These are phyloP conservation scores for Pythium pyrilobum DNA, from an alignment of 352 stramenopile genomes.

Conservation along the genomic window DNA sequence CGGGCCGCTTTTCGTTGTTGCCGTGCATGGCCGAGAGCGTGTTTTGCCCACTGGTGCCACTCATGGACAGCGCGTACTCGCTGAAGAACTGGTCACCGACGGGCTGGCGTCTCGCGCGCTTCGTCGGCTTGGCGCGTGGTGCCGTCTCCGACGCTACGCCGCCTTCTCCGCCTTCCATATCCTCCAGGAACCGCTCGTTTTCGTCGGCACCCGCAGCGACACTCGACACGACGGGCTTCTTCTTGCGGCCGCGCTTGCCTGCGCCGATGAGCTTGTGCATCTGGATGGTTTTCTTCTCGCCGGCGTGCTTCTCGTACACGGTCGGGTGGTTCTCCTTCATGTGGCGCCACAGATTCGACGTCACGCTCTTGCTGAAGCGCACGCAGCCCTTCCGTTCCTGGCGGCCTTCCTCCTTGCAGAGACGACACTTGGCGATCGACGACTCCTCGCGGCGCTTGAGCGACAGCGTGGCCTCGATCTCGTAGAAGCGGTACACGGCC, in stretches of 20 bases:
- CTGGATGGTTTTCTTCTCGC: slow-evolving; percentile 73
- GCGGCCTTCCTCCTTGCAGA: slow-evolving; percentile 55
- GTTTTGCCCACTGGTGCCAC: not conserved
- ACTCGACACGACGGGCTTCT: slow-evolving; percentile 20
- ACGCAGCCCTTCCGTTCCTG: slow-evolving; percentile 62
- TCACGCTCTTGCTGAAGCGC: slow-evolving; percentile 81
- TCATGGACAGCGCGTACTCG: slow-evolving; percentile 29
- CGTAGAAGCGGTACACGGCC: slow-evolving; percentile 76
- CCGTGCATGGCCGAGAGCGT: not conserved
- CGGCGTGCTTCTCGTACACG: slow-evolving; percentile 62
- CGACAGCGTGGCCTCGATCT: slow-evolving; percentile 54
- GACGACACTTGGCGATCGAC: slow-evolving; percentile 57
- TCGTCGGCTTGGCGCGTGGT: slow-evolving; percentile 16
- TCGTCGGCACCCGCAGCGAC: not conserved
- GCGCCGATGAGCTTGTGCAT: slow-evolving; percentile 55
- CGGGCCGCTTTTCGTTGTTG: slow-evolving; percentile 9
- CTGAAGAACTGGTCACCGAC: slow-evolving; percentile 30
- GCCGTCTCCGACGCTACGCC: slow-evolving; percentile 5
- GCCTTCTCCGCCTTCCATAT: not conserved
- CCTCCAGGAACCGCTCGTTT: slow-evolving; percentile 23
- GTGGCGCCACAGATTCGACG: slow-evolving; percentile 78
- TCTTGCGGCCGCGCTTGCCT: slow-evolving; percentile 61
- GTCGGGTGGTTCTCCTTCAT: slow-evolving; percentile 77
- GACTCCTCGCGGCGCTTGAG: slow-evolving; percentile 71
- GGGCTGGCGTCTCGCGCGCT: slow-evolving; percentile 29